Evolutionary conservation across 2,329 filamentous ascomycete species (phyloP).

Genomic region (Colletotrichum tofieldiae): DNA sequence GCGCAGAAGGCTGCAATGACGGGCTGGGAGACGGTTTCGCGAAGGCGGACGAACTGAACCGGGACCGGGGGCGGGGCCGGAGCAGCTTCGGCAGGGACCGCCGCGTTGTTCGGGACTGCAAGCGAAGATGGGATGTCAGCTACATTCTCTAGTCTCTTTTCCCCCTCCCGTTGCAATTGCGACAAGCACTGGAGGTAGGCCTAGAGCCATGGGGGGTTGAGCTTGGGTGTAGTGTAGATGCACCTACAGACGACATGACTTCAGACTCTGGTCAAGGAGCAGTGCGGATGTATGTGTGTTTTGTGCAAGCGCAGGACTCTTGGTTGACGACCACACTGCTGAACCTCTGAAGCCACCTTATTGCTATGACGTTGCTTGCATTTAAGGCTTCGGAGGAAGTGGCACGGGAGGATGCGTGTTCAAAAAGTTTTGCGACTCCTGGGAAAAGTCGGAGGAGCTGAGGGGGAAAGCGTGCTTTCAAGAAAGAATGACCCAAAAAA

Average conservation of each 20-base stretch:
- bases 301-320: conserved; percentile 24
- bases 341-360: conserved; percentile 37
- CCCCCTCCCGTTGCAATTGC: neutral
- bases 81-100: conserved; percentile 25
- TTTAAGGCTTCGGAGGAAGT: conserved; percentile 30
- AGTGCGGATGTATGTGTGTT: conserved; percentile 22
- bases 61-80: conserved; percentile 4
- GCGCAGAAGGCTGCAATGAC: conserved; percentile 94
- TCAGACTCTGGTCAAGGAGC: conserved; percentile 39
- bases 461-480: conserved; percentile 8
- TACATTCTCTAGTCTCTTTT: neutral
- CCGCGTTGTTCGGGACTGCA: conserved; percentile 29
- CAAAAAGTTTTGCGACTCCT: conserved; percentile 12
- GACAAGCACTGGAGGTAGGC: neutral
- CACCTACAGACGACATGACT: conserved; percentile 42
- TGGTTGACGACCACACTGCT: conserved; percentile 36
- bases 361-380: conserved; percentile 38
- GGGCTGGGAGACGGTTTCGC: conserved; percentile 79
- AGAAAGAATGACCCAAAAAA: conserved; percentile 33
- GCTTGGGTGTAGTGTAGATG: neutral
- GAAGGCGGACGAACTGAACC: conserved; percentile 51
- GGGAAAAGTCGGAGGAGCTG: neutral
- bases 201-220: no score
- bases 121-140: neutral
- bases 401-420: neutral